Base-by-base conservation (phyloP, 169 alveolate species). In the Plasmodium knowlesi region DNA sequence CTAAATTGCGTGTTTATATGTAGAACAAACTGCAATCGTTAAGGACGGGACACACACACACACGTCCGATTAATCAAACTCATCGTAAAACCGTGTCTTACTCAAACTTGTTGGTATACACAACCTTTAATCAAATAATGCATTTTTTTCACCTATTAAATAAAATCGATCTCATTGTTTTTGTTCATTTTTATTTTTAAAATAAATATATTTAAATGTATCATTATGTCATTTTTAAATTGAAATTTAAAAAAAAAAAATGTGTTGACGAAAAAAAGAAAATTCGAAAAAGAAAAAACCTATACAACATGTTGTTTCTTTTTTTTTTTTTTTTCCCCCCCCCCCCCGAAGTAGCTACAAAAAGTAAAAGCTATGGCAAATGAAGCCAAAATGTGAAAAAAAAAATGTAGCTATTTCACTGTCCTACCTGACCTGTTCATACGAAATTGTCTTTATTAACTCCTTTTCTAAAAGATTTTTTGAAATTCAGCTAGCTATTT, bases 341-440 rank as follows among this genome's bases (percentile, higher is more conserved):
- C n/a, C n/a, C n/a, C n/a, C n/a, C 43, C 80, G n/a, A 53, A 54
- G 54, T 37, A 73, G 81, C 85, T n/a, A 54, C 22, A 32, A 54
- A 53, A 86, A 70, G 41, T 53, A 19, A 39, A 73, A 34, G 57
- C 9, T 72, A 22, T 71, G 25, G 28, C 2, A 39, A 32, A 32
- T 22, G 34, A 71, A 71, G 84, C 82, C 37, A 71, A 84, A 85
- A 32, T 28, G 8, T 73, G 80, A 84, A 72, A 22, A 74, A n/a
- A 82, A 82, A n/a, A 70, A 74, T 25, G 84, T 78, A 53, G 86
- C 86, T 74, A 86, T 74, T 54, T 74, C 5, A 54, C 16, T 86
- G 53, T 9, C 30, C 76, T 54, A 74, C 85, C 19, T 86, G 93
- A 74, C 93, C 73, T 12, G 73, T 86, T 86, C 85, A 86, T 37